phyloP scores from a whole-genome alignment of 306 rosid genomes.

The Casuarina equisetifolia region DNA sequence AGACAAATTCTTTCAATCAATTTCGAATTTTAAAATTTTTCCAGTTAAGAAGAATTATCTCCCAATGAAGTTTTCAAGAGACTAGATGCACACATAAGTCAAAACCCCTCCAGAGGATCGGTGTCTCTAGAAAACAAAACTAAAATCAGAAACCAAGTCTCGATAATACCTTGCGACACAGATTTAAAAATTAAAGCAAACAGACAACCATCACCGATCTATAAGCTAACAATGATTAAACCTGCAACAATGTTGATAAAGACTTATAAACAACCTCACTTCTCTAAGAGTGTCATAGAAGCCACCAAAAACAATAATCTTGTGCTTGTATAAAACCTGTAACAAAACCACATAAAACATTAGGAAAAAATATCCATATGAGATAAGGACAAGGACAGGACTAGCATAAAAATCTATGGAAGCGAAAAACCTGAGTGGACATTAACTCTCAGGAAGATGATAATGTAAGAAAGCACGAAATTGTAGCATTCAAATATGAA shows the following conservation, averaged over 20 bases:
- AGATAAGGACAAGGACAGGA: constrained; percentile 8
- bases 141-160: background rate
- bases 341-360: constrained; percentile 30
- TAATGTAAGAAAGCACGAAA: background rate
- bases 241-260: constrained; percentile 20
- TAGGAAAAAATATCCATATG: constrained; percentile 7
- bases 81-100: background rate
- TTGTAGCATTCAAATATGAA: background rate
- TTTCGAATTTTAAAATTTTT: background rate
- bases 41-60: background rate
- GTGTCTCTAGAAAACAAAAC: background rate
- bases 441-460: background rate
- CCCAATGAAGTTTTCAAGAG: background rate
- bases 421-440: background rate
- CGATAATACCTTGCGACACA: background rate
- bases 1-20: background rate
- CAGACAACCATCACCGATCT: background rate
- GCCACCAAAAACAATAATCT: constrained; percentile 94
- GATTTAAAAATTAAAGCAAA: background rate
- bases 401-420: background rate
- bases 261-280: constrained; percentile 80
- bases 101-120: background rate
- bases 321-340: constrained; percentile 97
- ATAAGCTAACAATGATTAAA: constrained; percentile 17
- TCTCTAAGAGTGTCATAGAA: constrained; percentile 97